Base-by-base conservation (phyloP, 2,329 filamentous ascomycete species). In the Diaporthe sp. region DNA sequence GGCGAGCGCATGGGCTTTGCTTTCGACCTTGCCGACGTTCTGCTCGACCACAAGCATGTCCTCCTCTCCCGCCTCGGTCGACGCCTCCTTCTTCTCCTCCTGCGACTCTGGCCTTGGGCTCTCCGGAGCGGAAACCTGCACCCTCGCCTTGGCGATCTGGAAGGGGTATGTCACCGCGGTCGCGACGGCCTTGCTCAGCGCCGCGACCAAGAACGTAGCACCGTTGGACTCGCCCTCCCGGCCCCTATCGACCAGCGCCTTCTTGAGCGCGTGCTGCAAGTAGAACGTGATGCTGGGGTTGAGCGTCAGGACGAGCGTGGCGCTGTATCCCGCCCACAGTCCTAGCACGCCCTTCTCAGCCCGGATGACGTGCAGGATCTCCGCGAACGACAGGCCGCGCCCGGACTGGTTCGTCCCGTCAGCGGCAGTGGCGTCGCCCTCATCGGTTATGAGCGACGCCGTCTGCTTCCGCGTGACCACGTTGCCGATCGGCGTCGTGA, bases 241-340 rank as follows among this genome's bases (percentile, higher is more conserved):
- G 81, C 85, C 79, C 86, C 88, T 53, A 82, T 86, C 73, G 1
- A 95, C 86, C 3, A 94, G 81, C 1, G 87, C 81, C 71, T 90
- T 88, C 78, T 93, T 92, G 28, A 97, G 85, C 10, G 92, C 85
- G 79, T 95, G 92, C 80, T 97, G 94, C 42, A 98, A 86, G 79
- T 96, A 92, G 82, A 98, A 96, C 0, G 96, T 98, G 77, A 98
- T 89, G 78, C 93, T 93, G 1, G 96, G 95, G 80, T 98, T 98
- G 39, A 98, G 87, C 0, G 95, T 96, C 69, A 98, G 85, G 53
- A 98, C 88, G 75, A 98, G 83, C 31, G 90, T 93, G 2, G 95
- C 95, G 28, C 94, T 94, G 82, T 98, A 98, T 0, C 95, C 95
- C 0, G 95, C 93, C 96, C 95, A 98, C 79, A 98, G 93, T 3